phyloP scores from a whole-genome alignment of 768 basidiomycete species.

The Gymnopilus junonius region DNA sequence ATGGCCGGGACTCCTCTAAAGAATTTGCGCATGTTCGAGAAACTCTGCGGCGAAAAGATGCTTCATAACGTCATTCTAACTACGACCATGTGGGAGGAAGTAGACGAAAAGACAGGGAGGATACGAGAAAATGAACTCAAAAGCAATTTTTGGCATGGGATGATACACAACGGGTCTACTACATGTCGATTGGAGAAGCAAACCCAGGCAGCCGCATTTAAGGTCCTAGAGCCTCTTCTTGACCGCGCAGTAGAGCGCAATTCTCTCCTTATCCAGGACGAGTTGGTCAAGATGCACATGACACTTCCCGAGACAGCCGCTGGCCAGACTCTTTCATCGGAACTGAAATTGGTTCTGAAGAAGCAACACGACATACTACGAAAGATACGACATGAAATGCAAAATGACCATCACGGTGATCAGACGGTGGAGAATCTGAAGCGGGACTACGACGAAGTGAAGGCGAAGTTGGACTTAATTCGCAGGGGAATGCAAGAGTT shows the following conservation, averaged over 20 bases:
- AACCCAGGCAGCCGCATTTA: conserved; percentile 35
- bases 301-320: conserved; percentile 5
- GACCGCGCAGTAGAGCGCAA: neutral
- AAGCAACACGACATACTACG: neutral
- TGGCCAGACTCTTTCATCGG: neutral
- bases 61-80: conserved; percentile 51
- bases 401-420: neutral
- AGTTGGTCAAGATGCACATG: neutral
- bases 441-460: neutral
- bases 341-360: neutral
- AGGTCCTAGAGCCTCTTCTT: conserved; percentile 32
- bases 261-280: conserved; percentile 6
- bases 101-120: conserved; percentile 34
- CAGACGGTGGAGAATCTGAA: neutral
- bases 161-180: conserved; percentile 42
- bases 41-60: conserved; percentile 49
- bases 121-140: conserved; percentile 44
- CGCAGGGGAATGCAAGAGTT: neutral
- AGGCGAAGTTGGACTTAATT: neutral
- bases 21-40: conserved; percentile 51
- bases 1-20: conserved; percentile 39
- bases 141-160: conserved; percentile 46
- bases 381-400: neutral
- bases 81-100: conserved; percentile 54
- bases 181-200: conserved; percentile 40